Evolutionary conservation across 371 early-diverging fungal species (phyloP).

Genomic region (Apophysomyces ossiformis): DNA sequence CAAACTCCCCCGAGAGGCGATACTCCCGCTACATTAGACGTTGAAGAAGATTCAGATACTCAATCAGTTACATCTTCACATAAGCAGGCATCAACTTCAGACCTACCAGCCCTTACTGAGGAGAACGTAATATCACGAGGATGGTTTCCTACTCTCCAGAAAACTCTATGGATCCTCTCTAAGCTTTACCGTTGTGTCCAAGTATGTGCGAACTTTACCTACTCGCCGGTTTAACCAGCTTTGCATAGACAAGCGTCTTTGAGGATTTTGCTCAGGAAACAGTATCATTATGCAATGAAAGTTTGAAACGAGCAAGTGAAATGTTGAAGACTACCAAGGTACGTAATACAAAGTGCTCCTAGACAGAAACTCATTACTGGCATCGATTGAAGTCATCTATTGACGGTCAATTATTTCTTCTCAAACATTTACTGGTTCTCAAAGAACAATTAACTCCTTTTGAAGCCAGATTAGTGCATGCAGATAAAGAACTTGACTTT

Average conservation of each 20-base stretch:
- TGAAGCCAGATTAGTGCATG: constrained; percentile 74
- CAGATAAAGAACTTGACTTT: constrained; percentile 73
- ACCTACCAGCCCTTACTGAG: constrained; percentile 45
- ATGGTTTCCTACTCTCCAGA: constrained; percentile 84
- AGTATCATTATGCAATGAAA: constrained; percentile 70
- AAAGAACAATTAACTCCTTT: constrained; percentile 83
- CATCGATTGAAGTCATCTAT: constrained; percentile 45
- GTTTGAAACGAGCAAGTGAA: constrained; percentile 57
- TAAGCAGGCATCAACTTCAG: constrained; percentile 27
- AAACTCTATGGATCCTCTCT: constrained; percentile 79
- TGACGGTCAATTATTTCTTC: constrained; percentile 80
- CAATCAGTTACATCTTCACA: constrained; percentile 15
- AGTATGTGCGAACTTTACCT: constrained; percentile 38
- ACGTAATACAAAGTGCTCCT: background rate
- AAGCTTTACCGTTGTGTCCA: constrained; percentile 79
- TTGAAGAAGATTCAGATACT: constrained; percentile 45
- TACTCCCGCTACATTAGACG: constrained; percentile 40
- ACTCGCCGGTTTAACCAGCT: background rate
- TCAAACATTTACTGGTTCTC: constrained; percentile 80
- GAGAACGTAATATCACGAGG: constrained; percentile 56
- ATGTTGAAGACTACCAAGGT: constrained; percentile 45
- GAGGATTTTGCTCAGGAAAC: constrained; percentile 87
- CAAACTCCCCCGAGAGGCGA: background rate
- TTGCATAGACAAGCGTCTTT: constrained; percentile 69
- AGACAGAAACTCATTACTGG: background rate